Conservation (phyloP, 108 stramenopile species). For the Skeletonema marinoi region DNA sequence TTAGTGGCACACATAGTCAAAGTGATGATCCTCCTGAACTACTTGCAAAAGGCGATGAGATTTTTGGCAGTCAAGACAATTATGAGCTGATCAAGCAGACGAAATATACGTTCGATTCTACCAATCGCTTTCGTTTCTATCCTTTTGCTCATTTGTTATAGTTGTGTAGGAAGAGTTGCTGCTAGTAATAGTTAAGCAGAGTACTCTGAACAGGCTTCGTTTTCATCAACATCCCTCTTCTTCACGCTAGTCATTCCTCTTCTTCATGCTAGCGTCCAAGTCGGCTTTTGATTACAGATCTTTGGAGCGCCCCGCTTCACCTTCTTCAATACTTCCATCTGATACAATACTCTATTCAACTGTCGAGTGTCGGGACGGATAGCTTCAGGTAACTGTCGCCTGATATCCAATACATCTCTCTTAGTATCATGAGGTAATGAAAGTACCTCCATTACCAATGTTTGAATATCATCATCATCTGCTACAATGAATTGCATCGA, state of each 20-base stretch:
- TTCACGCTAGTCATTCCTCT: no score
- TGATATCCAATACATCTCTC: conserved; percentile 24
- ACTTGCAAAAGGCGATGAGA: conserved; percentile 8
- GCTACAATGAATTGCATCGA: neutral
- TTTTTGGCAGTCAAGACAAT: conserved; percentile 24
- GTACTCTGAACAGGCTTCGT: no score
- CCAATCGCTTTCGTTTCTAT: conserved; percentile 24
- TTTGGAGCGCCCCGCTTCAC: conserved; percentile 15
- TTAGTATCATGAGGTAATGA: neutral
- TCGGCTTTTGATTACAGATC: conserved; percentile 9
- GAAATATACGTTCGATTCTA: conserved; percentile 10
- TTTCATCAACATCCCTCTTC: no score
- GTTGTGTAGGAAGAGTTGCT: no score
- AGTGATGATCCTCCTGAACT: conserved; percentile 9
- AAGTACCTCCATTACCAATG: conserved; percentile 3
- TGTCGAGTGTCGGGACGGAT: conserved; percentile 21
- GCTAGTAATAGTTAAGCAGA: no score
- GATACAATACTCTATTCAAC: conserved; percentile 18
- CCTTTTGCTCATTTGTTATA: conserved; percentile 8
- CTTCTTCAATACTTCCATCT: conserved; percentile 8
- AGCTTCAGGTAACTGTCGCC: conserved; percentile 13
- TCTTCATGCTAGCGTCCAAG: neutral
- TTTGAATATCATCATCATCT: conserved; percentile 12
- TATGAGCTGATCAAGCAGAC: neutral
- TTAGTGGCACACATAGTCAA: conserved; percentile 27